phyloP scores from a whole-genome alignment of 768 basidiomycete genomes.

The Boletus edulis region DNA sequence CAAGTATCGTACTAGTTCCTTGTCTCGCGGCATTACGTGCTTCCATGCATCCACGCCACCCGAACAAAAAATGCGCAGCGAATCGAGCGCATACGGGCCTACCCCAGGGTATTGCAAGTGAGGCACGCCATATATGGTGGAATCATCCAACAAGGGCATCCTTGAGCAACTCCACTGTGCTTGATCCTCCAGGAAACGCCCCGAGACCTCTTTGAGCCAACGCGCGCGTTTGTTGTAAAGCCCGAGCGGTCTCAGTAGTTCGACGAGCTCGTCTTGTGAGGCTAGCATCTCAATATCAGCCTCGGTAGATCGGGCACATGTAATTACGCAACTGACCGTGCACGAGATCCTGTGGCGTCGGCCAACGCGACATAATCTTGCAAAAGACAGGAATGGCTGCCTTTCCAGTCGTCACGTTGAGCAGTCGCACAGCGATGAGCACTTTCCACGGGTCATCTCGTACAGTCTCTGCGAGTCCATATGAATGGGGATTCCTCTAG shows the following conservation, averaged over 20 bases:
- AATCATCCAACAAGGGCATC: background rate
- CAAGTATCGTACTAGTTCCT: conserved; percentile 65
- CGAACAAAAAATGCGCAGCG: conserved; percentile 67
- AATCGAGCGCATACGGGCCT: conserved; percentile 72
- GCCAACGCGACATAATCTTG: conserved; percentile 54
- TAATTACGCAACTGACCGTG: conserved; percentile 40
- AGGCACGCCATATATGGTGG: conserved; percentile 13
- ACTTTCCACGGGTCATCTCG: conserved; percentile 66
- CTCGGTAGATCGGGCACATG: background rate
- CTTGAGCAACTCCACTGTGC: conserved; percentile 22
- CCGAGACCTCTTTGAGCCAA: conserved; percentile 55
- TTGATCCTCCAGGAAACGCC: conserved; percentile 45
- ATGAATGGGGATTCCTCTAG: background rate
- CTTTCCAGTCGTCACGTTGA: conserved; percentile 69
- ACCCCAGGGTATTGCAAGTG: conserved; percentile 62
- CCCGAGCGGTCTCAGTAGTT: conserved; percentile 53
- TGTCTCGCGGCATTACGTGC: conserved; percentile 59
- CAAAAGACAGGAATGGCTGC: conserved; percentile 66
- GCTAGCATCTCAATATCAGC: conserved; percentile 32
- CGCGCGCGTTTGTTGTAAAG: conserved; percentile 55
- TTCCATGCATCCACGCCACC: conserved; percentile 51
- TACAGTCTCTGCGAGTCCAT: conserved; percentile 41
- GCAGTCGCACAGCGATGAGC: conserved; percentile 60
- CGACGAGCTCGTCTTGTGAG: conserved; percentile 40
- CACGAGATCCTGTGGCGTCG: conserved; percentile 52